These are phyloP conservation scores for Periconia sp. DNA, from an alignment of 2,329 filamentous ascomycete species.

Conservation along the genomic window DNA sequence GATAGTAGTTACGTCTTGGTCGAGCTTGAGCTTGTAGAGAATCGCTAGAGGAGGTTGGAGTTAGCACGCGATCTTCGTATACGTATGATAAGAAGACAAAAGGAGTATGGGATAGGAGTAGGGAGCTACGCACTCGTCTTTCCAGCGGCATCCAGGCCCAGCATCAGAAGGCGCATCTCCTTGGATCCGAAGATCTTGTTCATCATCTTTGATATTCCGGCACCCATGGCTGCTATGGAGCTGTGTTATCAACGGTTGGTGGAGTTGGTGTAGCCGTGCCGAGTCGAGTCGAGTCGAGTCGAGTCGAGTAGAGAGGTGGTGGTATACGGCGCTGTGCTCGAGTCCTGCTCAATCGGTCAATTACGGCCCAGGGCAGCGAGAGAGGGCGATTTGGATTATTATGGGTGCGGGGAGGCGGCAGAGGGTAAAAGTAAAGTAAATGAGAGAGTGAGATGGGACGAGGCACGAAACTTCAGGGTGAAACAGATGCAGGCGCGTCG, in stretches of 20 bases:
- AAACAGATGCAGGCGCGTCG: constrained; percentile 19
- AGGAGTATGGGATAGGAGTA: neutral
- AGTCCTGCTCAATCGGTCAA: neutral
- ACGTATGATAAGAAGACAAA: neutral
- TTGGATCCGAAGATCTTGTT: constrained; percentile 98
- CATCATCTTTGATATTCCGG: constrained; percentile 90
- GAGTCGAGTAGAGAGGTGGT: neutral
- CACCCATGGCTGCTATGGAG: constrained; percentile 71
- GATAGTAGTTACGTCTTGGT: constrained; percentile 98
- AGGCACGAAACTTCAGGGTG: constrained; percentile 13
- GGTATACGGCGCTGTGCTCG: neutral
- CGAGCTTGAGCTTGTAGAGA: constrained; percentile 99
- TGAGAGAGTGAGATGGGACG: neutral
- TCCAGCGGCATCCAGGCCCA: constrained; percentile 94
- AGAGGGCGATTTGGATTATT: neutral
- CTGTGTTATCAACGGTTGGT: neutral
- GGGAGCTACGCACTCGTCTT: constrained; percentile 70
- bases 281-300: neutral
- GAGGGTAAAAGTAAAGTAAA: neutral
- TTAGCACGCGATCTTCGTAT: constrained; percentile 16
- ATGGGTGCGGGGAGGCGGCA: neutral
- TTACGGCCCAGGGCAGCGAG: neutral
- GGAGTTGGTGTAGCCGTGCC: neutral
- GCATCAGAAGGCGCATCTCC: constrained; percentile 98
- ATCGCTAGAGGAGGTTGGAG: constrained; percentile 59